phyloP scores from a whole-genome alignment of 1,139 yeast genomes.

The Groenewaldozyma auringiensis region DNA sequence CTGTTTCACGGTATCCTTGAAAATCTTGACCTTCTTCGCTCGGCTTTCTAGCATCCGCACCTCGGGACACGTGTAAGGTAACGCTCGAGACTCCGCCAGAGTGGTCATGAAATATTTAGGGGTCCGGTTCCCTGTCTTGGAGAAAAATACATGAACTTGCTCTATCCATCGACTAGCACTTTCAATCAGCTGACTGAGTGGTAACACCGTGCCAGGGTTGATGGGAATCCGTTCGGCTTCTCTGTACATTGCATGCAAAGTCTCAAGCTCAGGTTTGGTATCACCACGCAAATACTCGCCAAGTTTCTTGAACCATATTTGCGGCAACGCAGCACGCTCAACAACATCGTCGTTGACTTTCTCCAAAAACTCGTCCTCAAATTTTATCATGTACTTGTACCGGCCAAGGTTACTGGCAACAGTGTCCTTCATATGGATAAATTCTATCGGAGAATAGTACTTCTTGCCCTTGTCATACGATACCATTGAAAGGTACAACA shows the following conservation, averaged over 20 bases:
- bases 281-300: constrained; percentile 36
- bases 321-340: constrained; percentile 29
- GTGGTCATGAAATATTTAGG: constrained; percentile 32
- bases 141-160: constrained; percentile 46
- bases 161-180: constrained; percentile 46
- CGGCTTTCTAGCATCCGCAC: constrained; percentile 52
- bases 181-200: constrained; percentile 38
- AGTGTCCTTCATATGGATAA: constrained; percentile 26
- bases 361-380: constrained; percentile 14
- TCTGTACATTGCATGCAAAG: constrained; percentile 38
- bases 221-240: constrained; percentile 52
- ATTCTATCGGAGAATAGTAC: constrained; percentile 40
- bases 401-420: constrained; percentile 5
- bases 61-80: constrained; percentile 51
- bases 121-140: constrained; percentile 22
- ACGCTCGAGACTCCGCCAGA: constrained; percentile 40
- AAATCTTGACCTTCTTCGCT: constrained; percentile 46
- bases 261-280: constrained; percentile 42
- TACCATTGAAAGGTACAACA: constrained; percentile 25
- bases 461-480: constrained; percentile 16
- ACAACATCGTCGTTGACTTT: constrained; percentile 7
- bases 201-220: constrained; percentile 29
- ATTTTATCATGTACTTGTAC: constrained; percentile 12
- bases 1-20: constrained; percentile 42
- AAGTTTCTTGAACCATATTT: constrained; percentile 46